Evolutionary conservation across 2,329 filamentous ascomycete genomes (phyloP).

Genomic region (Pseudogymnoascus destructans): DNA sequence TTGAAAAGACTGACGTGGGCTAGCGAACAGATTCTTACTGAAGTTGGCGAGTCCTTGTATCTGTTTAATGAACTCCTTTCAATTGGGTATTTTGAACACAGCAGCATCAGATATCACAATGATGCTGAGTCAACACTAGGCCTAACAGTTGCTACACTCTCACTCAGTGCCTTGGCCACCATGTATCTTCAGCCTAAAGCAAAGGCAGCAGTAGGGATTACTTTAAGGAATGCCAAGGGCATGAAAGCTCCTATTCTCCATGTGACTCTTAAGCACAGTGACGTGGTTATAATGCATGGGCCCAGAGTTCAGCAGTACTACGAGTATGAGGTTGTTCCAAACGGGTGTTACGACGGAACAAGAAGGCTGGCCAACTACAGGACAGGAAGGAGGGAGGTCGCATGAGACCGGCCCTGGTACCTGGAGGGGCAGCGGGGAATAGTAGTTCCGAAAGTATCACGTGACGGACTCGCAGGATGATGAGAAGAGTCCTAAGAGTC

Average conservation of each 20-base stretch:
- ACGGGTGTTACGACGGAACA: too few species aligned
- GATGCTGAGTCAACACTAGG: slow-evolving; percentile 52
- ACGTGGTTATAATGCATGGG: slow-evolving; percentile 53
- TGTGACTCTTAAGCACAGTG: slow-evolving; percentile 43
- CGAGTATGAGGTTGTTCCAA: slow-evolving; percentile 42
- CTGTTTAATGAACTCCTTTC: slow-evolving; percentile 52
- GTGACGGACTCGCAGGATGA: too few species aligned
- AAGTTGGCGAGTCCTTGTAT: slow-evolving; percentile 17
- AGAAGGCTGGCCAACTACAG: too few species aligned
- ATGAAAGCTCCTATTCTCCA: slow-evolving; percentile 26
- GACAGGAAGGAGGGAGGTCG: too few species aligned
- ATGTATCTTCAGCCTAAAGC: slow-evolving; percentile 47
- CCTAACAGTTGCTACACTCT: slow-evolving; percentile 47
- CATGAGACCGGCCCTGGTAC: too few species aligned
- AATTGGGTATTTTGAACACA: slow-evolving; percentile 47
- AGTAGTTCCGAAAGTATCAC: too few species aligned
- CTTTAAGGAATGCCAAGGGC: slow-evolving; percentile 24
- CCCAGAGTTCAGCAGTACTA: slow-evolving; percentile 43
- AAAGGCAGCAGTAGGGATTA: slow-evolving; percentile 21
- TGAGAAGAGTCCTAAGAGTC: too few species aligned
- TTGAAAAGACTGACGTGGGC: slow-evolving; percentile 44
- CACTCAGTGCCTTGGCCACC: slow-evolving; percentile 41
- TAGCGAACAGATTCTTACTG: slow-evolving; percentile 30
- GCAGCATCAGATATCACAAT: slow-evolving; percentile 50
- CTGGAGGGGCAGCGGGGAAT: too few species aligned